phyloP scores from a whole-genome alignment of 192 early-diverging fungal genomes.

The Spizellomyces sp. region DNA sequence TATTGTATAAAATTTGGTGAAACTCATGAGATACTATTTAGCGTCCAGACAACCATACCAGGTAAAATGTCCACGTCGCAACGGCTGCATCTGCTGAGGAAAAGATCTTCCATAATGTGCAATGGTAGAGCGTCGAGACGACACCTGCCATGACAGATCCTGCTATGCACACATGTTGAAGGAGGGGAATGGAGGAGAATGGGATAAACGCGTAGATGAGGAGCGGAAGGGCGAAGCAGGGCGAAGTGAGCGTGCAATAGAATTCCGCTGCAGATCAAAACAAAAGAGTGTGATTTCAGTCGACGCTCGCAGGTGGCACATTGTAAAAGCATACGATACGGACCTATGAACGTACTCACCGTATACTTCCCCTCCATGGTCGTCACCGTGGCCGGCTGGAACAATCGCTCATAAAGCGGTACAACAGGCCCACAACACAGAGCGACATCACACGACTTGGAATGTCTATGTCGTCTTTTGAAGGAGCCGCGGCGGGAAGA shows the following conservation, averaged over 20 bases:
- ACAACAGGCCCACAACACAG: no score
- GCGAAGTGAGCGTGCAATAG: slow-evolving; percentile 53
- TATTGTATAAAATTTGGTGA: no score
- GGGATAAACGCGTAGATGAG: slow-evolving; percentile 37
- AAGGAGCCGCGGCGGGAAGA: no score
- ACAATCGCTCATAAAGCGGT: slow-evolving; percentile 14
- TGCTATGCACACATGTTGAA: slow-evolving; percentile 15
- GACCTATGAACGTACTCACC: background rate
- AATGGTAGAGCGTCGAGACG: slow-evolving; percentile 49
- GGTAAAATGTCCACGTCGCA: slow-evolving; percentile 38
- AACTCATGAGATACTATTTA: no score
- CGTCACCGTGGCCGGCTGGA: slow-evolving; percentile 12
- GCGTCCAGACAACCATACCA: background rate
- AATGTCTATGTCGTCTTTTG: no score
- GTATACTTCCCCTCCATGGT: slow-evolving; percentile 23
- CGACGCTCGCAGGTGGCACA: background rate
- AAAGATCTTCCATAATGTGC: slow-evolving; percentile 49
- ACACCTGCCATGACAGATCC: slow-evolving; percentile 8
- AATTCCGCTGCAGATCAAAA: slow-evolving; percentile 44
- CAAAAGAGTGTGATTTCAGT: no score
- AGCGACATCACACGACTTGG: no score
- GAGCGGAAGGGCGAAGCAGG: slow-evolving; percentile 52
- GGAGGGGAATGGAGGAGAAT: background rate
- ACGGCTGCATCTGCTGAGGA: slow-evolving; percentile 49
- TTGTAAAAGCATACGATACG: background rate